Base-by-base conservation (phyloP, 2,329 filamentous ascomycete genomes). In the Nannizzia gypsea region DNA sequence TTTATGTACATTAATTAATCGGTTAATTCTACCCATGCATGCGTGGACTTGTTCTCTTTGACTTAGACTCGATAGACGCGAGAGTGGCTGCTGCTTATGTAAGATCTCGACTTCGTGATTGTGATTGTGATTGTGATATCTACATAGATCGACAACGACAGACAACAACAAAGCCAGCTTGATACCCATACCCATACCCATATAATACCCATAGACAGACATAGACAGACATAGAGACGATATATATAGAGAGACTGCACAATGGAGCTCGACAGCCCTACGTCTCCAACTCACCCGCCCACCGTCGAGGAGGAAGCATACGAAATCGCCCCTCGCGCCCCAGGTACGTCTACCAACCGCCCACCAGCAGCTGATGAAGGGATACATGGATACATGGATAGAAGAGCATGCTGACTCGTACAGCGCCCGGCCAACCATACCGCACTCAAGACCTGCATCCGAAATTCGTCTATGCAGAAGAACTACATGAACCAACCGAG, bases 401-500 rank as follows among this genome's bases (percentile, higher is more conserved):
- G 8, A 36, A 46, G 38, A 13, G 15, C 13, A 42, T 48, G 20
- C 22, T 48, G 26, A 48, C 22, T 15, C 22, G 4, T n/a, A 20
- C 48, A 54, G 48, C 17, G 3, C 48, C 48, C 13, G 48, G 48
- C 48, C 48, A 54, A 34, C 48, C 48, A 54, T 54, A 54, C 48
- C 48, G 28, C 5, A 54, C 28, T 20, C 48, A 54, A 54, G 48
- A 54, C 26, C 26, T 54, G 13, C 48, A 54, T 54, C 48, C 48
- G 8, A 56, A 24, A 42, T 56, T 26, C 54, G 38, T 56, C 15
- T 40, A 40, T 24, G 34, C 54, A 8, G 22, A 56, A 56, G 63
- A 58, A 11, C 15, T 48, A 62, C 34, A 65, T 62, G 57, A 69
- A 61, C 54, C 62, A 63, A 58, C 66, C 63, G 60, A 67, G 62